These are phyloP conservation scores for Beauveria pseudobassiana DNA, from an alignment of 2,329 filamentous ascomycete genomes.

Conservation along the genomic window DNA sequence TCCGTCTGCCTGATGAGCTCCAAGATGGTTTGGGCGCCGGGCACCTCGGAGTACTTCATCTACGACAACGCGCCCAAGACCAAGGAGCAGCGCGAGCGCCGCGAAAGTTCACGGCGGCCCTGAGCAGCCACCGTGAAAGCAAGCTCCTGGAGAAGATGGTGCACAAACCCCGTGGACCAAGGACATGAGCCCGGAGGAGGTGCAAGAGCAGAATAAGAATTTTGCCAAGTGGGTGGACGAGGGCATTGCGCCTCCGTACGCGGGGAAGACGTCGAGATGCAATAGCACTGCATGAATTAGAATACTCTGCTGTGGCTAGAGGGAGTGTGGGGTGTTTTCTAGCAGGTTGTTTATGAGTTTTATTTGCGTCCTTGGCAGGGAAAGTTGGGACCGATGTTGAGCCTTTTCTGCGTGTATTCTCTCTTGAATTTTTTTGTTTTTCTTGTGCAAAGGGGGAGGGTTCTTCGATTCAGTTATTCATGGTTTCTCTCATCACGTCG, in stretches of 20 bases:
- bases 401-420: constrained; percentile 2
- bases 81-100: constrained; percentile 52
- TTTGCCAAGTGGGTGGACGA: constrained; percentile 48
- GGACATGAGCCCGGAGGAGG: constrained; percentile 68
- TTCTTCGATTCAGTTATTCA: neutral
- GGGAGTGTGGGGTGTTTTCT: neutral
- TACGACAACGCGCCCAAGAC: constrained; percentile 63
- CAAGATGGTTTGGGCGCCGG: constrained; percentile 69
- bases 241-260: constrained; percentile 31
- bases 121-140: constrained; percentile 56
- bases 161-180: constrained; percentile 75
- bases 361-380: constrained; percentile 2
- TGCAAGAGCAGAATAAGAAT: constrained; percentile 65
- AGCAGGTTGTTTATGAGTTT: constrained; percentile 13
- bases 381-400: neutral
- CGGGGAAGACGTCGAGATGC: constrained; percentile 26
- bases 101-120: constrained; percentile 45
- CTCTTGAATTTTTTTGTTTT: neutral
- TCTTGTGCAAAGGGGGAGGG: constrained; percentile 3
- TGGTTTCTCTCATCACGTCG: neutral
- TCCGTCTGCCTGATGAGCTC: constrained; percentile 72
- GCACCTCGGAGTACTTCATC: constrained; percentile 62
- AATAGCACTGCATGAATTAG: constrained; percentile 13
- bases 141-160: constrained; percentile 75
- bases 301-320: too few species aligned